Base-by-base conservation (phyloP, 768 basidiomycete species). In the Hypholoma fasciculare region DNA sequence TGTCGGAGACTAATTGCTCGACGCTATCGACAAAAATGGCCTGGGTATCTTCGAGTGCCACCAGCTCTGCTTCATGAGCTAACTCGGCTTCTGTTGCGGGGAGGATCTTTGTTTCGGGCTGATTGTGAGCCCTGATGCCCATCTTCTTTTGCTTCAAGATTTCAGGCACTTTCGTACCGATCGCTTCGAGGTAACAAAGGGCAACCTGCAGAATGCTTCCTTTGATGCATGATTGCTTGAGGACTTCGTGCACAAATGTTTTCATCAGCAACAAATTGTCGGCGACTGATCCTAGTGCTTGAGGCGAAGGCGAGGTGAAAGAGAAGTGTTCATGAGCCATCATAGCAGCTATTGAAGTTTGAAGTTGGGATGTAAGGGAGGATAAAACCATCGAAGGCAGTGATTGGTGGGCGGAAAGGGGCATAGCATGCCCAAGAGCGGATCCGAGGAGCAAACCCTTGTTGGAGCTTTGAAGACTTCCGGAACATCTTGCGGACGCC, bases 151-250 rank as follows among this genome's bases (percentile, higher is more conserved):
- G 73, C 0, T 63, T 71, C 49, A 84, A 75, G 9, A 92, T 76
- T 47, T 87, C 85, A 0, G 90, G 85, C 12, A 95, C 74, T 68
- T 83, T 87, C 26, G 76, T 68, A 5, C 91, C 86, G 16, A 93
- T 81, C 4, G 90, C 92, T 71, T 94, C 92, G 12, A 96, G 76
- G 68, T 95, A 96, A 69, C 94, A 93, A 0, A 94, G 74, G 0
- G 94, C 94, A 0, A 92, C 90, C 69, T 96, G 94, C 8, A 96
- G 80, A 3, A 94, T 90, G 44, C 82, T 84, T 43, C 88, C 90
- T 4, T 90, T 89, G 0, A 92, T 95, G 48, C 91, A 83, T 13
- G 92, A 94, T 38, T 94, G 88, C 52, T 91, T 83, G 13, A 96
- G 80, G 8, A 95, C 90, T 72, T 96, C 93, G 68, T 92, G 89